These are phyloP conservation scores for Lophiostoma macrostomum DNA, from an alignment of 495 filamentous ascomycete genomes.

Conservation along the genomic window DNA sequence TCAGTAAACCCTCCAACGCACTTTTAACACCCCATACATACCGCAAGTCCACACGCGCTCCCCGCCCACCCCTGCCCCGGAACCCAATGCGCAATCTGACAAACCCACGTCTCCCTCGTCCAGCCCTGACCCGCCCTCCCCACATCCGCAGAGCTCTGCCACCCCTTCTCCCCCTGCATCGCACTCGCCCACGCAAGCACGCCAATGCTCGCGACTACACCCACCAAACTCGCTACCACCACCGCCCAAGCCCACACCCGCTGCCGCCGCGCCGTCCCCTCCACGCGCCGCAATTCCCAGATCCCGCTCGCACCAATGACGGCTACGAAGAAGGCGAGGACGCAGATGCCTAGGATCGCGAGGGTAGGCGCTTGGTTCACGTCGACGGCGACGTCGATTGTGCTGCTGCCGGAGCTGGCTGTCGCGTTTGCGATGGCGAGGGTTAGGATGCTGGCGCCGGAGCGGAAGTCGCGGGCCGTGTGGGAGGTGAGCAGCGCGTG, in stretches of 20 bases:
- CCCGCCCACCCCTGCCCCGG: conserved; percentile 16
- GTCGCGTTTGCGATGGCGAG: not conserved
- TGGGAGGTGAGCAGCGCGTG: not conserved
- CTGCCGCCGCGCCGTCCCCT: conserved; percentile 9
- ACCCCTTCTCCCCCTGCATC: conserved; percentile 4
- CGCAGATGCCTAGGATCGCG: conserved; percentile 5
- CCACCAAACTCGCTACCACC: not conserved
- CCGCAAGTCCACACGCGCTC: conserved; percentile 12
- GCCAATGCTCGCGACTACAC: not conserved
- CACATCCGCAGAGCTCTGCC: conserved; percentile 11
- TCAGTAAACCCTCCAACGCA: not conserved
- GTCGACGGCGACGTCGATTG: not conserved
- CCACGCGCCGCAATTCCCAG: conserved; percentile 15
- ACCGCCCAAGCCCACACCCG: conserved; percentile 10
- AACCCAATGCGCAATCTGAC: conserved; percentile 1
- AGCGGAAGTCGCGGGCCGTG: not conserved
- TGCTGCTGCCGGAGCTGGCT: not conserved
- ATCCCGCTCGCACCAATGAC: conserved; percentile 1
- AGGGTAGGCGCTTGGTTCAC: not conserved
- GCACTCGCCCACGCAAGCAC: conserved; percentile 11
- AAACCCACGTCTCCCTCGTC: conserved; percentile 15
- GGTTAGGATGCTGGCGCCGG: not conserved
- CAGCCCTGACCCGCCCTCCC: not conserved
- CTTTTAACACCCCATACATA: not conserved
- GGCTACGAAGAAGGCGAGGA: not conserved